Conservation (phyloP, 129 eudicot genomes). For the Ambrosia trifida region DNA sequence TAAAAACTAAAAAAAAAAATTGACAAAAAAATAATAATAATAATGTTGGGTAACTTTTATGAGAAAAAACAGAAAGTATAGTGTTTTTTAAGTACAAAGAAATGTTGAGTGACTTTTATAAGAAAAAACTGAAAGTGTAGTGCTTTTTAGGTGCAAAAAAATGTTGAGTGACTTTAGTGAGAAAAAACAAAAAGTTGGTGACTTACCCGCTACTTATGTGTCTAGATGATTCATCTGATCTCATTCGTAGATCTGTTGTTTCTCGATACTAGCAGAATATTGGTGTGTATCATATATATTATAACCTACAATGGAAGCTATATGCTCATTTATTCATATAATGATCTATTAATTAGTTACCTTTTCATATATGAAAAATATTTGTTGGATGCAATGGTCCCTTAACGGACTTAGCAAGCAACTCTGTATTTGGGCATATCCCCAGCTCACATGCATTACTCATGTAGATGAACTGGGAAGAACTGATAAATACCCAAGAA, state of each 20-base stretch:
- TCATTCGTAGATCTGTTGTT: constrained; percentile 59
- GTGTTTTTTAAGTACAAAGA: no score
- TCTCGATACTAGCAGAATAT: constrained; percentile 61
- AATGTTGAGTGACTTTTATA: no score
- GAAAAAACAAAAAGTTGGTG: no score
- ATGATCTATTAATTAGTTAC: background rate
- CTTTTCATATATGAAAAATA: background rate
- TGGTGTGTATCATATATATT: constrained; percentile 50
- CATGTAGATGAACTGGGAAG: constrained; percentile 17
- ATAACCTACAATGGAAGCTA: constrained; percentile 10
- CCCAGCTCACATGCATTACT: constrained; percentile 54
- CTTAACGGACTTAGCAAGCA: constrained; percentile 66
- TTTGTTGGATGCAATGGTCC: constrained; percentile 51
- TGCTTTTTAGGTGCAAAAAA: no score
- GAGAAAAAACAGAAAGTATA: no score
- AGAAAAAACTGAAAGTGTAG: no score
- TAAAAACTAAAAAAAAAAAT: no score
- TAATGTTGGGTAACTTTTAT: no score
- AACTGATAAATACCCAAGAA: no score
- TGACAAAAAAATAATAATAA: no score
- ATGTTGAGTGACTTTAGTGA: no score
- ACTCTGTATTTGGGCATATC: constrained; percentile 49
- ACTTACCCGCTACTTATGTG: constrained; percentile 45
- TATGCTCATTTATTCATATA: background rate
- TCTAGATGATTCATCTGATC: constrained; percentile 66